Conservation (phyloP, 2,329 filamentous ascomycete species). For the Colletotrichum kahawae region DNA sequence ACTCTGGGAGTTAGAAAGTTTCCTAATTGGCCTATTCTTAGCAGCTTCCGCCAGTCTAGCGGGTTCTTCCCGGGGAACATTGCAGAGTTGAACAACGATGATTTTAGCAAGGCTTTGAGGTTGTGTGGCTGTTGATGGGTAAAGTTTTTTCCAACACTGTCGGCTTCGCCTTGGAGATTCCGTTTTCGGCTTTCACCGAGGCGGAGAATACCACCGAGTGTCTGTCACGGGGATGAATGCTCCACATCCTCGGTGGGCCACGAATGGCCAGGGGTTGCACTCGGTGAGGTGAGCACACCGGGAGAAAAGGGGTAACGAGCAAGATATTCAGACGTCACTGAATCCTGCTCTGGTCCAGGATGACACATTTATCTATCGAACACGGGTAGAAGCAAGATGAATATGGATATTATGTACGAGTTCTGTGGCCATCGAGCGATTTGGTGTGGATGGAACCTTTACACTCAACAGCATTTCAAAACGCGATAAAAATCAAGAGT, state of each 20-base stretch:
- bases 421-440: no score
- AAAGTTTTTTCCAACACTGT: rapidly evolving
- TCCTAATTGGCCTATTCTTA: not conserved
- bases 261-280: not conserved
- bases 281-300: not conserved
- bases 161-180: not conserved
- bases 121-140: not conserved
- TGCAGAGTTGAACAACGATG: not conserved
- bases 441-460: no score
- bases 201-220: not conserved
- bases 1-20: not conserved
- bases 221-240: rapidly evolving
- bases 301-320: not conserved
- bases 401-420: no score
- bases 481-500: no score
- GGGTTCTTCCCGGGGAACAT: not conserved
- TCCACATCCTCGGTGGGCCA: not conserved
- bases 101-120: not conserved
- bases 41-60: not conserved
- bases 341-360: not conserved
- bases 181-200: not conserved
- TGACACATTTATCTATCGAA: not conserved
- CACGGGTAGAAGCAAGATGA: no score
- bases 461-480: no score
- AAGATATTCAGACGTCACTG: not conserved